Base-by-base conservation (phyloP, 805 yeast species). In the Suhomyces emberorum region DNA sequence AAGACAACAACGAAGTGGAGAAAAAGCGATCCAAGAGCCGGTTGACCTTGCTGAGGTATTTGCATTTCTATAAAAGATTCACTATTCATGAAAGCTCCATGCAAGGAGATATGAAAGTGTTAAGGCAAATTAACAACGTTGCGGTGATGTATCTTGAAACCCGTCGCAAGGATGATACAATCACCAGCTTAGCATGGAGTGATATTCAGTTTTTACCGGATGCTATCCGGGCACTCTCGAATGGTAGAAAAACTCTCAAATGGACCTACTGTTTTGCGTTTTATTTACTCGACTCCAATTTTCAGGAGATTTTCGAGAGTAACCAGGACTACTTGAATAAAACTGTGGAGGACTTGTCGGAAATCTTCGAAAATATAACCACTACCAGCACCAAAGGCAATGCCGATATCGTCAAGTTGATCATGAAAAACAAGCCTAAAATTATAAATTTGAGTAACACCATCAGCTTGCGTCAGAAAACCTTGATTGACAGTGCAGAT, bases 191-290 rank as follows among this genome's bases (percentile, higher is more conserved):
- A 30, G 81, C 95, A 1, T 88, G 95, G 95, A 83, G 82, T 35
- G 96, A 89, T 51, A 83, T 88, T 1, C 93, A 86, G 49, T 91
- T 84, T 52, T 70, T 89, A 34, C 74, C 81, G 7, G 91, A 85
- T 35, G 79, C 91, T 26, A 79, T 85, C 27, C 70, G 72, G 31
- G 72, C 75, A 2, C 61, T 91, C 38, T 66, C 80, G 20, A 72
- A 71, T 39, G 85, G 95, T 6, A 69, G 98, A 40, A 77, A 79
- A 28, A 77, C 87, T 1, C 66, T 93, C 35, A 85, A 88, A 65
- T 93, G 98, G 97, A 79, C 96, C 0, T 89, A 86, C 60, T 88
- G 87, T 2, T 75, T 88, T 48, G 80, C 87, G 9, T 91, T 64
- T 52, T 86, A 80, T 54, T 65, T 88, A 22, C 71, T 69, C 26